These are phyloP conservation scores for Russula foetens DNA, from an alignment of 768 basidiomycete genomes.

Conservation along the genomic window DNA sequence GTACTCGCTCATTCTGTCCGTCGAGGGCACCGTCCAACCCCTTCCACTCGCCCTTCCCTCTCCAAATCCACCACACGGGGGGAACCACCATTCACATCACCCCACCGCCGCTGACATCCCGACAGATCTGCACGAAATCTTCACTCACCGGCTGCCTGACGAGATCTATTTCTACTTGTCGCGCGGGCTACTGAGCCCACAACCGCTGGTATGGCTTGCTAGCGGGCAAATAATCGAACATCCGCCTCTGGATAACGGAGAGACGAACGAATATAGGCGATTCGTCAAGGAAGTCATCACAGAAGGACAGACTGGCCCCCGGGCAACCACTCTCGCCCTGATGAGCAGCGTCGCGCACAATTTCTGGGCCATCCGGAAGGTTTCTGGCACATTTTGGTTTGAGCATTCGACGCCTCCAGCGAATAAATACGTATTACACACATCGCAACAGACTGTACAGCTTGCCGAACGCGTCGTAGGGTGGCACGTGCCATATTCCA, in stretches of 20 bases:
- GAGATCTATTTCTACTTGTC: constrained; percentile 96
- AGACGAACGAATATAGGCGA: constrained; percentile 88
- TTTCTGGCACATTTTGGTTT: constrained; percentile 72
- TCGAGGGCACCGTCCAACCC: constrained; percentile 75
- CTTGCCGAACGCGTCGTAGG: constrained; percentile 80
- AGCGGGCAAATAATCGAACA: constrained; percentile 78
- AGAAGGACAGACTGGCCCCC: constrained; percentile 87
- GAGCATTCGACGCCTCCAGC: constrained; percentile 40
- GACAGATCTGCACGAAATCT: constrained; percentile 85
- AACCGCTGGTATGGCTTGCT: constrained; percentile 92
- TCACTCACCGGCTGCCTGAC: constrained; percentile 89
- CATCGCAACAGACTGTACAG: constrained; percentile 70
- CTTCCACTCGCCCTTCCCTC: constrained; percentile 62
- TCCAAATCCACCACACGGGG: constrained; percentile 39
- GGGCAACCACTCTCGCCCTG: constrained; percentile 85
- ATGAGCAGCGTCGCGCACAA: constrained; percentile 71
- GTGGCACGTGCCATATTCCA: constrained; percentile 80
- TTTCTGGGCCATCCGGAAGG: constrained; percentile 75
- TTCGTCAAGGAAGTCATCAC: constrained; percentile 96
- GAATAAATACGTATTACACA: constrained; percentile 60
- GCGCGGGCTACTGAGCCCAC: constrained; percentile 81
- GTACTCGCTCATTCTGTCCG: constrained; percentile 82
- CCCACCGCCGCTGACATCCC: constrained; percentile 86
- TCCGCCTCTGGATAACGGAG: constrained; percentile 89
- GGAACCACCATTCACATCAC: constrained; percentile 53